Conservation (phyloP, 2,329 filamentous ascomycete species). For the Plenodomus tracheiphilus region DNA sequence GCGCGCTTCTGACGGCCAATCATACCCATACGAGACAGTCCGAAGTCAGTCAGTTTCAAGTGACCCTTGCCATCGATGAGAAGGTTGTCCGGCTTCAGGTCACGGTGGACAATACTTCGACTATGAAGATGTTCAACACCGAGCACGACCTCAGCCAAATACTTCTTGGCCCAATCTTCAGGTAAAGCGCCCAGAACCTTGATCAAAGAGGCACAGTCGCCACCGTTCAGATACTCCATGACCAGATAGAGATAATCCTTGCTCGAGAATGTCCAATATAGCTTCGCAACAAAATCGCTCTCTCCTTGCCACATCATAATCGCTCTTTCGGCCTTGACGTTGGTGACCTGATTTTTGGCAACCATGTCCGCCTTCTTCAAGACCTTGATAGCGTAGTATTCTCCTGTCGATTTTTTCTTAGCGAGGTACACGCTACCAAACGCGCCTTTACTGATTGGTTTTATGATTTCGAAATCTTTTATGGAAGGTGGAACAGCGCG, state of each 20-base stretch:
- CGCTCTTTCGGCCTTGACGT: conserved; percentile 96
- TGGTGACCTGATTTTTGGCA: conserved; percentile 98
- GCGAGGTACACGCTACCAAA: conserved; percentile 98
- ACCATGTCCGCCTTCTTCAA: conserved; percentile 99
- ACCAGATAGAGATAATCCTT: conserved; percentile 98
- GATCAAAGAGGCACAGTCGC: conserved; percentile 94
- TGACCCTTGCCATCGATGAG: conserved; percentile 97
- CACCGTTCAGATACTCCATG: conserved; percentile 98
- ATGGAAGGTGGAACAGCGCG: conserved; percentile 92
- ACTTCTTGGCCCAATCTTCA: conserved; percentile 98
- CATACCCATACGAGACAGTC: conserved; percentile 93
- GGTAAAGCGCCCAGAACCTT: conserved; percentile 89
- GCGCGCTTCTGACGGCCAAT: conserved; percentile 95
- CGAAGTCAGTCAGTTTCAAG: conserved; percentile 96
- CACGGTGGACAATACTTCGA: conserved; percentile 92
- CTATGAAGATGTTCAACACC: conserved; percentile 95
- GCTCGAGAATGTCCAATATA: conserved; percentile 99
- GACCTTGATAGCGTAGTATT: conserved; percentile 98
- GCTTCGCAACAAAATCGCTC: conserved; percentile 97
- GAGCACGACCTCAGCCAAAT: conserved; percentile 93
- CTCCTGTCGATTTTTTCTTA: conserved; percentile 97
- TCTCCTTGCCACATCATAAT: conserved; percentile 99
- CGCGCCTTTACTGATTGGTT: conserved; percentile 97
- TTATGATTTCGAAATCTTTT: conserved; percentile 99
- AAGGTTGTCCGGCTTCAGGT: conserved; percentile 95